These are phyloP conservation scores for Akanthomyces muscarius DNA, from an alignment of 2,329 filamentous ascomycete genomes.

Conservation along the genomic window DNA sequence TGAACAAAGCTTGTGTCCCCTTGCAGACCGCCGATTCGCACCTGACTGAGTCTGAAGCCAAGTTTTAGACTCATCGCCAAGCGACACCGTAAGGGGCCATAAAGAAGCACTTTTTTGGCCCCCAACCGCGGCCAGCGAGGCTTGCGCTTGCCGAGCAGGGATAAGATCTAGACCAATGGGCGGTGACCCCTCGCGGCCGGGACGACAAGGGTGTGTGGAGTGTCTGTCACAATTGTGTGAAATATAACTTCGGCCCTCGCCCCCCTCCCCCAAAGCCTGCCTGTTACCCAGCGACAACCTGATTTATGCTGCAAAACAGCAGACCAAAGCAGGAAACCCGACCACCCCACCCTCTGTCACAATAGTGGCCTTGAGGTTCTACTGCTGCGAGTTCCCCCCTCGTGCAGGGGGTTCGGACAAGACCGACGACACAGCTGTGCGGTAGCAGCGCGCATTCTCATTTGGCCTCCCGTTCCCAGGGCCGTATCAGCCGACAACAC, in stretches of 20 bases:
- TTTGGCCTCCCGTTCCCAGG: background rate
- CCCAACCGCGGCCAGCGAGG: background rate
- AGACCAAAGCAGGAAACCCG: background rate
- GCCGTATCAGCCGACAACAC: background rate
- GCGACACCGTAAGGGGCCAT: too few species aligned
- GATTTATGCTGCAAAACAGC: background rate
- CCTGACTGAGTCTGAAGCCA: background rate
- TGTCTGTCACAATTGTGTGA: background rate
- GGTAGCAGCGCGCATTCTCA: background rate
- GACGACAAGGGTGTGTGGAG: background rate
- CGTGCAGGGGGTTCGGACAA: background rate
- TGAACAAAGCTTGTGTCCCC: background rate
- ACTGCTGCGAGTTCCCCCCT: background rate
- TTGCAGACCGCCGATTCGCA: background rate
- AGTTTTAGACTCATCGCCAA: background rate
- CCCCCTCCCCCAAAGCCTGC: background rate
- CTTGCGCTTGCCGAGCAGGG: too few species aligned
- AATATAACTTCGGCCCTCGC: background rate
- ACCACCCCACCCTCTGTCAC: background rate
- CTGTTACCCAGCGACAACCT: background rate
- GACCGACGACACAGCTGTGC: constrained; percentile 11
- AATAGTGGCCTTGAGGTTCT: background rate
- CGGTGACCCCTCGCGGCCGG: background rate
- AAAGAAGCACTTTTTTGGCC: background rate
- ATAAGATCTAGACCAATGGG: background rate